Evolutionary conservation across 2,329 filamentous ascomycete genomes (phyloP), one percentile per base, ranked within the genome.

Genomic region (Venturia pyrina): DNA sequence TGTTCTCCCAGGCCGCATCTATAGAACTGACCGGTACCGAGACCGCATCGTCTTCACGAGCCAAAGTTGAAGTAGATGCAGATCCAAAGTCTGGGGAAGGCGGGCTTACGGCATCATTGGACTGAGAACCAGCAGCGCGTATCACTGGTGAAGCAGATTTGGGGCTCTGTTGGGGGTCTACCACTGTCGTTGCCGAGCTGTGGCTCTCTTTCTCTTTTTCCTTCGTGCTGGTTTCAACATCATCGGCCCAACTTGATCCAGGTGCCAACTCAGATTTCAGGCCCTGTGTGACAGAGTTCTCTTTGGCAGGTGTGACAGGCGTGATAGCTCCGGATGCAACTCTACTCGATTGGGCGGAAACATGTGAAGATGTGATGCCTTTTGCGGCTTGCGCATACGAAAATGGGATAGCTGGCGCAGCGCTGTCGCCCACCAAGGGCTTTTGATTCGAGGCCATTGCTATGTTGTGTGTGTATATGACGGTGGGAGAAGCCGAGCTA

Each of bases 331-430:
- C 78, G 28, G 80, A 79, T 13, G 75, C 71, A 24, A 75, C 74
- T 72, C 83, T 82, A 71, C 76, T 78, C 37, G 78, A 73, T 59
- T 77, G 74, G 66, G 79, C 77, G 63, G 80, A 75, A 63, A 79
- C 73, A 66, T 78, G 72, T 65, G 79, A 73, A 64, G 82, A 74
- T 66, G 84, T 79, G 72, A 89, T 85, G 73, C 93, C 91, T 78
- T 95, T 95, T 67, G 93, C 93, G 74, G 93, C 93, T 83, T 96
- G 92, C 72, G 93, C 93, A 78, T 98, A 98, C 67, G 93, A 97
- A 76, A 97, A 96, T 32, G 64, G 64, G 15, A 62, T n/a, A 44
- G 63, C 48, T 17, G 62, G 44, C 41, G 34, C 21, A 34, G 62
- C 37, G 53, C 60, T 44, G 53, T 59, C 53, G 28, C 53, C 28